These are phyloP conservation scores for Porodaedalea pini DNA, from an alignment of 1,284 basidiomycete species.

Conservation along the genomic window DNA sequence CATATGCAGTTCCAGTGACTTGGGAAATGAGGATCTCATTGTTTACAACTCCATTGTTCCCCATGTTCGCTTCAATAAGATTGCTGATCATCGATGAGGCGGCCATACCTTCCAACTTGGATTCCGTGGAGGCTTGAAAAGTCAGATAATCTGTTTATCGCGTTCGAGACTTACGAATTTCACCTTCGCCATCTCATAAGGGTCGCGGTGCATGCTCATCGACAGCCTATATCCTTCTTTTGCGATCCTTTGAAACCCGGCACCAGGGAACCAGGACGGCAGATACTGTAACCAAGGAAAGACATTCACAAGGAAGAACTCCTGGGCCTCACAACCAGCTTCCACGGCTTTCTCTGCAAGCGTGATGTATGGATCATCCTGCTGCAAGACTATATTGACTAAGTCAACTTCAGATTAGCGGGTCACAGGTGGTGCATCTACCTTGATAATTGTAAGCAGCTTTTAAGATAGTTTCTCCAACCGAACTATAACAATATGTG, in stretches of 20 bases:
- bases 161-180: conserved; percentile 1
- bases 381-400: not conserved
- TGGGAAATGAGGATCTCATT: conserved; percentile 6
- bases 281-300: conserved; percentile 16
- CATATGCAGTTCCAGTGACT: conserved; percentile 2
- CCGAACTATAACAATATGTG: not conserved
- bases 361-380: conserved; percentile 20
- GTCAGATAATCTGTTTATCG: not conserved
- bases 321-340: conserved; percentile 1
- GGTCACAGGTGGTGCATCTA: not conserved
- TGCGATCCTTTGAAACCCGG: conserved; percentile 45
- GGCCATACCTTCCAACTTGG: conserved; percentile 3
- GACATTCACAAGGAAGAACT: conserved; percentile 15
- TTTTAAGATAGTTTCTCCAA: conserved; percentile 8
- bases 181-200: conserved; percentile 13
- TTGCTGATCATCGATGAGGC: conserved; percentile 17
- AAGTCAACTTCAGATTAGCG: not conserved
- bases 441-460: conserved; percentile 14
- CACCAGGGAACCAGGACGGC: conserved; percentile 19
- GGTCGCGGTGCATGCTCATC: conserved; percentile 9
- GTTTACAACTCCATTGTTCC: not conserved
- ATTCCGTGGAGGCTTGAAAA: conserved; percentile 10
- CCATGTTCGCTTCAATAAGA: conserved; percentile 11
- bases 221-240: conserved; percentile 40
- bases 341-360: conserved; percentile 15